Base-by-base conservation (phyloP, 2,329 filamentous ascomycete species). In the Periconia macrospinosa region DNA sequence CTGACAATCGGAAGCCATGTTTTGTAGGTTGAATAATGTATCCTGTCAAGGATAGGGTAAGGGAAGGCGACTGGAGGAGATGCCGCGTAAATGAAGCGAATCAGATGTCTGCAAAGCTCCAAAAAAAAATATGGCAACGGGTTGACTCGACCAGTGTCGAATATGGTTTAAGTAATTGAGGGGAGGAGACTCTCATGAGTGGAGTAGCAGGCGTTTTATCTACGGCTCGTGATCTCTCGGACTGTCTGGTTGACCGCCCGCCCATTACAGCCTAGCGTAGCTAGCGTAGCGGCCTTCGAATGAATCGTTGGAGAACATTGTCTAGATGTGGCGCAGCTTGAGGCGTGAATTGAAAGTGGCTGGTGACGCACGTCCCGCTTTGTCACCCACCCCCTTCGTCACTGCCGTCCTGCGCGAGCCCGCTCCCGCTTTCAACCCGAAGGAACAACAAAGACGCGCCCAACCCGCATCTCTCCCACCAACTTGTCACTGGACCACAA, bases 141-240 rank as follows among this genome's bases (percentile, higher is more conserved):
- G 23, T 27, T 3, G 23, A 27, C 23, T 27, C 23, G 8, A 27
- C 23, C 8, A 3, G 23, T 27, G 23, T 27, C 23, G 8, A 8
- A 37, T 13, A 37, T 37, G 5, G 33, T 37, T 37, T 10, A 37
- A 35, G n/a, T 11, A 47, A 42, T 35, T 47, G 35, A 41, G 42
- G 18, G 20, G 40, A 17, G n/a, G 13, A 45, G 30, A 41, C 40
- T 27, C 35, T 10, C 30, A 52, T 49, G 54, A 57, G 49, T 23
- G 42, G 19, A 23, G 42, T 44, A 23, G 42, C 9, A 35, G n/a
- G 33, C n/a, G 44, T 46, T 46, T 23, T 15, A 54, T 55, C 56
- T 60, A 57, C 65, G 63, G 61, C 69, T 70, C 65, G 66, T 71
- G 67, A 68, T 65, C 63, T 60, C 62, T 69, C 63, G 66, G 66